These are phyloP conservation scores for Pisolithus orientalis DNA, from an alignment of 768 basidiomycete species.

Conservation along the genomic window DNA sequence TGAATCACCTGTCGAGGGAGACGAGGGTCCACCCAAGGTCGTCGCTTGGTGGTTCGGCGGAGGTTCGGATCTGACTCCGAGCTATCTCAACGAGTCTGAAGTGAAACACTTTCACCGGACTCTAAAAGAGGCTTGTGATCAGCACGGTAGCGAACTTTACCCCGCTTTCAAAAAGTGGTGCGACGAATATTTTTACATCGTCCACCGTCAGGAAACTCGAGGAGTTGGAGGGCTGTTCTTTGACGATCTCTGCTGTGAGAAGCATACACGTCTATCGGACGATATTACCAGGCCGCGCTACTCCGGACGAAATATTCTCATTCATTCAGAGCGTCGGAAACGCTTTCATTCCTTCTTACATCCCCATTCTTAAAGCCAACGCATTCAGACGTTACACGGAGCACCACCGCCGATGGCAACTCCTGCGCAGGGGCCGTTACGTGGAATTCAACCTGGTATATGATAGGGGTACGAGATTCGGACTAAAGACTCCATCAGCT, in stretches of 20 bases:
- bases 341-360: conserved; percentile 83
- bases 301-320: conserved; percentile 65
- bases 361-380: conserved; percentile 73
- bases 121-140: conserved; percentile 69
- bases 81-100: conserved; percentile 87
- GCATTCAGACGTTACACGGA: conserved; percentile 52
- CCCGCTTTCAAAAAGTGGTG: conserved; percentile 90
- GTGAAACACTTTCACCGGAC: conserved; percentile 80
- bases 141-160: conserved; percentile 63
- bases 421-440: conserved; percentile 84
- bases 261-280: conserved; percentile 56
- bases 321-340: conserved; percentile 69
- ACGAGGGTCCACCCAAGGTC: conserved; percentile 39
- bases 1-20: conserved; percentile 34
- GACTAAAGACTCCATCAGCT: conserved; percentile 76
- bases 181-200: conserved; percentile 94
- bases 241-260: conserved; percentile 75
- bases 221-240: conserved; percentile 96
- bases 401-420: conserved; percentile 83
- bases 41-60: conserved; percentile 99
- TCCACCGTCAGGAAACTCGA: conserved; percentile 79
- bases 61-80: conserved; percentile 90
- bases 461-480: conserved; percentile 86
- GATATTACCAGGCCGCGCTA: conserved; percentile 43
- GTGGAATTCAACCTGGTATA: conserved; percentile 92